These are phyloP conservation scores for Misopates orontium DNA, from an alignment of 257 asterid species.

Conservation along the genomic window DNA sequence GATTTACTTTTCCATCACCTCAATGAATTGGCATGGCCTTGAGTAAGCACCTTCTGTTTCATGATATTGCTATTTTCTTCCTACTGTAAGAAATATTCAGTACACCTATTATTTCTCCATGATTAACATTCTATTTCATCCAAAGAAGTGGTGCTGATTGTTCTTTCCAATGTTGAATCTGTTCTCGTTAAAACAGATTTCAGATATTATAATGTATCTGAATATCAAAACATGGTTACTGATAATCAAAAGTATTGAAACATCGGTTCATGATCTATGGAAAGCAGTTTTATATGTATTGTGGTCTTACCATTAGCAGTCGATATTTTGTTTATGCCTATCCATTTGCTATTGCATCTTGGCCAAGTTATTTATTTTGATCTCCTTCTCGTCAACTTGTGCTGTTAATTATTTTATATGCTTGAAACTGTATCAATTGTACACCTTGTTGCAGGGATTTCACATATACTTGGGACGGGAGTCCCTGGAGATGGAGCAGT, in stretches of 20 bases:
- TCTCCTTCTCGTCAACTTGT: neutral
- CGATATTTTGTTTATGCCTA: neutral
- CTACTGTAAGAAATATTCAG: slow-evolving; percentile 9
- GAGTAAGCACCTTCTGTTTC: slow-evolving; percentile 41
- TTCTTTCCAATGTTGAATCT: neutral
- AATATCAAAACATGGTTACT: neutral
- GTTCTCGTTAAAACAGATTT: slow-evolving; percentile 10
- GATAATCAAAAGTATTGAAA: slow-evolving; percentile 4
- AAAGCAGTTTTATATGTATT: too few relatives aligned
- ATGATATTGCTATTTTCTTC: slow-evolving; percentile 9
- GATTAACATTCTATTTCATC: neutral
- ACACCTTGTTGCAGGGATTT: slow-evolving; percentile 42
- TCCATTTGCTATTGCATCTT: slow-evolving; percentile 7
- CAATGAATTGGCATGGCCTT: slow-evolving; percentile 32
- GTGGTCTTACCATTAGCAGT: neutral
- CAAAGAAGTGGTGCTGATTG: neutral
- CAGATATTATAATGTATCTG: slow-evolving; percentile 1
- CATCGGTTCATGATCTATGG: slow-evolving; percentile 1
- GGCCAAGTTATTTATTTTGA: neutral
- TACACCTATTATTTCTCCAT: slow-evolving; percentile 4
- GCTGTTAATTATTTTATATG: neutral
- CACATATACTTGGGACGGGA: slow-evolving; percentile 38
- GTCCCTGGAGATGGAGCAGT: slow-evolving; percentile 39
- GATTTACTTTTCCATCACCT: slow-evolving; percentile 40
- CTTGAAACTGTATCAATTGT: slow-evolving; percentile 1